Base-by-base conservation (phyloP, 2,329 filamentous ascomycete species). In the Diplodia mutila region DNA sequence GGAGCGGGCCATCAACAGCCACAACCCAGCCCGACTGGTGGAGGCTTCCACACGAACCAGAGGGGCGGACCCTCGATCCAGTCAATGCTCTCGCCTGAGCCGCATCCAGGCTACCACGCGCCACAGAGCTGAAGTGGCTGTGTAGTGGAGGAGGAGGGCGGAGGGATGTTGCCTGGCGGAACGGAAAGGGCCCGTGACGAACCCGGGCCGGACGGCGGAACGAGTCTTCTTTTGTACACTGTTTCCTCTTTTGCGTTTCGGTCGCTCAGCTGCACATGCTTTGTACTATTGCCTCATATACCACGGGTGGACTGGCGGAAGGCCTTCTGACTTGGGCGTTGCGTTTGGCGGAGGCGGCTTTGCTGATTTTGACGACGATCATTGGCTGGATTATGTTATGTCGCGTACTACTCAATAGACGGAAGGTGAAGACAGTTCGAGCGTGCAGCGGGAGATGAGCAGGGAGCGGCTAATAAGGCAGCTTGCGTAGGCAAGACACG, bases 1-100 rank as follows among this genome's bases (percentile, higher is more conserved):
- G 64, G 64, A 51, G 46, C 61, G 18, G n/a, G 29, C 25, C 76
- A 85, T 85, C 79, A 85, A 82, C 85, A 80, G 87, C 79, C 86
- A 88, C 77, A 87, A 27, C 29, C 49, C 49, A 51, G 49, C 61
- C 32, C 29, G 61, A 49, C 61, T 64, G 46, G 37, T 37, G 34
- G 34, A 37, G 48, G 29, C 61, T 51, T 42, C 63, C 48, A 61
- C n/a, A 23, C 55, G 34, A 69, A 66, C 39, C 74, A 74, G 61
- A 72, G 78, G 34, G 75, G 79, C 32, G 66, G 69, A 16, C 77
- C 76, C 37, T 79, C 77, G 70, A 79, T 80, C 70, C 77, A 81
- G 71, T 77, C 75, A 54, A 77, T 79, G 75, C 75, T 80, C 57
- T 73, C 73, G 68, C 70, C 71, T 34, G 65, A 67, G 34, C 65